Base-by-base conservation (phyloP, 352 stramenopile species). In the Globisporangium takayamanum region DNA sequence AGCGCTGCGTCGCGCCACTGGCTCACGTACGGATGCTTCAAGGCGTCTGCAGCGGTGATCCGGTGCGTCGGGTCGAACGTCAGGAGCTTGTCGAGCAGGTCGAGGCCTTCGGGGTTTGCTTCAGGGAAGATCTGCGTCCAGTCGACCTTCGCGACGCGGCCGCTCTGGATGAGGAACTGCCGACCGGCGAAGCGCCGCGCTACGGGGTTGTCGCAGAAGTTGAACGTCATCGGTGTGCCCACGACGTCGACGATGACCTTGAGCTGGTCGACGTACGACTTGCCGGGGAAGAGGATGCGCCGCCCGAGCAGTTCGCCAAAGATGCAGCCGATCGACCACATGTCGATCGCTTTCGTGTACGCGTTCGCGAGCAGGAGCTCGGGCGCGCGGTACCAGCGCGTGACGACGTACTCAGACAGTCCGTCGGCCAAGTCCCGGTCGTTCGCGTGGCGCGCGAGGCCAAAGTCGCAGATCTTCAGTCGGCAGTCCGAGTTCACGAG, bases 301-400 rank as follows among this genome's bases (percentile, higher is more conserved):
- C 97, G 78, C 3, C 87, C 83, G 15, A 99, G 80, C 18, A 99
- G 79, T 73, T 99, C 98, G 2, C 89, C 98, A 64, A 99, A 98
- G 59, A 99, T 99, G 70, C 98, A 99, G 14, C 97, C 98, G 39
- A 99, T 96, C 57, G 85, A 94, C 95, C 95, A 99, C 65, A 98
- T 89, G 68, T 99, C 96, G 60, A 95, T 82, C 20, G 84, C 83
- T 57, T 89, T 92, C 22, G 76, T 87, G 68, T 95, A 95, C 50
- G 76, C 60, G 47, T 94, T 94, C 0, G 86, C 86, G 15, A 95
- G 68, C 41, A 95, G 60, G 28, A 95, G 67, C 68, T 95, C 86
- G 0, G 86, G 86, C 2, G 86, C 84, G n/a, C 86, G 82, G 53
- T 95, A 98, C 92, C 93, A 98, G 1, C 93, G 73, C 33, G 93